These are phyloP conservation scores for Cordyceps tenuipes DNA, from an alignment of 2,329 filamentous ascomycete genomes.

Conservation along the genomic window DNA sequence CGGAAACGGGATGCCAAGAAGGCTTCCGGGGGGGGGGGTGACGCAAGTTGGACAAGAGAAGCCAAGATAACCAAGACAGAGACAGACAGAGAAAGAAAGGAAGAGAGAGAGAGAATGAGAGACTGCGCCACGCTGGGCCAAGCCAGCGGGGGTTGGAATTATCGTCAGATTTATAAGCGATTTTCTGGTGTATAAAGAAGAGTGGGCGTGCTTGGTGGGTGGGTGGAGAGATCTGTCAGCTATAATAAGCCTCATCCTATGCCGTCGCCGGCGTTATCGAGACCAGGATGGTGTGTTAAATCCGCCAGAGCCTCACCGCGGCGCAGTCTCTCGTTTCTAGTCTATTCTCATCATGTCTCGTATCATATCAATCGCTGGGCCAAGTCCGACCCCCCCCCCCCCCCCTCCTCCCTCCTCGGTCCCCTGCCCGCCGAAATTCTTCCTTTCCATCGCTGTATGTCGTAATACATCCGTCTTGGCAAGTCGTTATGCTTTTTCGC, in stretches of 20 bases:
- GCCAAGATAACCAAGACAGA: neutral
- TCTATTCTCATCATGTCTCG: neutral
- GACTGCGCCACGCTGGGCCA: neutral
- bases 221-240: neutral
- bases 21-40: neutral
- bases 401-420: no score
- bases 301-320: neutral
- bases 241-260: neutral
- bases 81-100: no score
- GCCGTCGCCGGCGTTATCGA: neutral
- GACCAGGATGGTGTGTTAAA: neutral
- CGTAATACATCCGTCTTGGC: slow-evolving; percentile 1
- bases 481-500: neutral
- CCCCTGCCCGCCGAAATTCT: neutral
- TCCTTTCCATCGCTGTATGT: neutral
- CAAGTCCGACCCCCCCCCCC: neutral
- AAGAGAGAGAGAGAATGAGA: no score
- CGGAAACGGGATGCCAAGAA: neutral
- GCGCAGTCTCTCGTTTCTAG: neutral
- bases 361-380: neutral
- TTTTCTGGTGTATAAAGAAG: no score
- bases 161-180: neutral
- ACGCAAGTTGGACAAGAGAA: neutral
- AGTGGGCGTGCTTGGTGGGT: neutral
- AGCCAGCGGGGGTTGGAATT: neutral